A percentile compares a stretch with the other conserved stretches of the same genome.
phyloP scores from a whole-genome alignment of 352 stramenopile species.

The Halophytophthora batemanensis region DNA sequence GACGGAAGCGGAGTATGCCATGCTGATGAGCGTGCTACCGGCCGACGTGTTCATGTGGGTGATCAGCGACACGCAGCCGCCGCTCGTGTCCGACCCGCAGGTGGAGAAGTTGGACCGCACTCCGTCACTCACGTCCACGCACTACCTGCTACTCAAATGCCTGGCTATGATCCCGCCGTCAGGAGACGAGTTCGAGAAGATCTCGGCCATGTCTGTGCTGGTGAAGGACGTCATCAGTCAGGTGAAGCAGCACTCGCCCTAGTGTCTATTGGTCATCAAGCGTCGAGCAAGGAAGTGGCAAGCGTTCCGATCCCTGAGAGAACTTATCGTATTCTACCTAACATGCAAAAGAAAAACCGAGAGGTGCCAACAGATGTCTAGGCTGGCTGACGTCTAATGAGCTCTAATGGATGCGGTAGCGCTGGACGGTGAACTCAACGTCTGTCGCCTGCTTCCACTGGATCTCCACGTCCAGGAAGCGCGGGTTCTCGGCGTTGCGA shows the following conservation, averaged over 20 bases:
- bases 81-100: constrained; percentile 51
- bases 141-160: constrained; percentile 69
- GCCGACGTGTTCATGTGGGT: constrained; percentile 79
- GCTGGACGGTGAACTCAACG: constrained; percentile 42
- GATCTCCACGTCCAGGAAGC: constrained; percentile 91
- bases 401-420: constrained; percentile 78
- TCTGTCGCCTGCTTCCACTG: constrained; percentile 61
- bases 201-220: constrained; percentile 74
- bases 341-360: constrained; percentile 11
- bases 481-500: constrained; percentile 91
- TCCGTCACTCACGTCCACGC: constrained; percentile 78
- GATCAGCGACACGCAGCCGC: constrained; percentile 43
- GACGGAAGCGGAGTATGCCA: constrained; percentile 62
- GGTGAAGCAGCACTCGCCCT: constrained; percentile 47
- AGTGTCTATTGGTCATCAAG: not conserved
- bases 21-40: constrained; percentile 81
- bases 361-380: not conserved
- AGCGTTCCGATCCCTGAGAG: no score
- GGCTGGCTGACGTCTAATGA: constrained; percentile 1
- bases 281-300: not conserved
- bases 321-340: constrained; percentile 4
- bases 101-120: constrained; percentile 62
- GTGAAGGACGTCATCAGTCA: constrained; percentile 79
- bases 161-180: constrained; percentile 42
- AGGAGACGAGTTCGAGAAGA: constrained; percentile 59